Conservation (phyloP, 129 eudicot species). For the Rutidosis leptorrhynchoides region DNA sequence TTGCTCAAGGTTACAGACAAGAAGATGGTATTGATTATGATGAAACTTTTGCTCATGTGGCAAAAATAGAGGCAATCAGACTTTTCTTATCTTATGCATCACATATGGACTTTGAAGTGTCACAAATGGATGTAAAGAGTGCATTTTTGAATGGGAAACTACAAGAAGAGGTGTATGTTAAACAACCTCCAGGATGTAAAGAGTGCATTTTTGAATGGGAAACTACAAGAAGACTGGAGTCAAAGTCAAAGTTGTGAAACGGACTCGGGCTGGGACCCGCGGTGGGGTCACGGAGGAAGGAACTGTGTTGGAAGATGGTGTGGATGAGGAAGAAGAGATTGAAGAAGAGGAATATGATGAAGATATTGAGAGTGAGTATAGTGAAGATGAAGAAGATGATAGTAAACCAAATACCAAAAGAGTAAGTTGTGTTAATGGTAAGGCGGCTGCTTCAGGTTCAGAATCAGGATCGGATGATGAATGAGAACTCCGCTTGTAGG, state of each 20-base stretch:
- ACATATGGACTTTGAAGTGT: too few relatives aligned
- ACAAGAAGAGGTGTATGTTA: too few relatives aligned
- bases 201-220: too few relatives aligned
- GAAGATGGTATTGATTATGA: too few relatives aligned
- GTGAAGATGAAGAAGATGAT: conserved; percentile 85
- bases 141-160: too few relatives aligned
- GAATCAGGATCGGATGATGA: conserved; percentile 63
- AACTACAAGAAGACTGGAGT: too few relatives aligned
- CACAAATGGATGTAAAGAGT: too few relatives aligned
- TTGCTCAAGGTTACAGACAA: too few relatives aligned
- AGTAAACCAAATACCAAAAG: conserved; percentile 22
- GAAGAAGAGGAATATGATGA: conserved; percentile 75
- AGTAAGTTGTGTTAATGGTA: conserved; percentile 39
- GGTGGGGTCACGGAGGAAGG: conserved; percentile 67
- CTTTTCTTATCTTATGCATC: too few relatives aligned
- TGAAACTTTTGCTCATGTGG: too few relatives aligned
- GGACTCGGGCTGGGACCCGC: conserved; percentile 76
- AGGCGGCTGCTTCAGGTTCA: conserved; percentile 40
- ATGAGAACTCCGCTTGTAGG: conserved; percentile 13
- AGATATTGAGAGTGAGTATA: conserved; percentile 87
- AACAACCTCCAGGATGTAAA: too few relatives aligned
- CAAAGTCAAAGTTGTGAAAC: conserved; percentile 64
- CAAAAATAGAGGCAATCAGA: too few relatives aligned
- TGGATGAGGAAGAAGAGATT: conserved; percentile 71
- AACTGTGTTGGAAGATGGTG: conserved; percentile 48